Percentiles rank a stretch among this genome's conserved stretches.
Conservation (phyloP, 495 filamentous ascomycete genomes). For the Daldinia concentrica region DNA sequence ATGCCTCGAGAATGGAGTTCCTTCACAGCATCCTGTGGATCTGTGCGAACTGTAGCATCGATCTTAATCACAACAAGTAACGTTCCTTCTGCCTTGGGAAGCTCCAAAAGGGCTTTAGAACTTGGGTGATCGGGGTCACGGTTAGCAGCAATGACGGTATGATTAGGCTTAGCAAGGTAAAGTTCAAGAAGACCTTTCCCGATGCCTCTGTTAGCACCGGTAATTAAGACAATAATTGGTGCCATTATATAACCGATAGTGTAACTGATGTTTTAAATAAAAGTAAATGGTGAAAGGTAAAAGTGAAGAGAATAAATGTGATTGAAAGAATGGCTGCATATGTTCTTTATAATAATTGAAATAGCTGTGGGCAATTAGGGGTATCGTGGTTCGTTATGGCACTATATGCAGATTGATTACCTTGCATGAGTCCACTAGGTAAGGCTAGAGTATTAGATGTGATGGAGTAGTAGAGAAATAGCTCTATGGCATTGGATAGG, state of each 20-base stretch:
- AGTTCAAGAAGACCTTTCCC: conserved; percentile 32
- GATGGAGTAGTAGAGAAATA: too few relatives aligned
- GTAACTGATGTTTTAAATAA: too few relatives aligned
- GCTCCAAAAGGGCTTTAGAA: conserved; percentile 14
- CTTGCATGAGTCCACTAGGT: not conserved
- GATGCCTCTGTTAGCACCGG: conserved; percentile 33
- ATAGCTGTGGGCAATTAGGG: not conserved
- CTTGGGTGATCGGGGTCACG: conserved; percentile 25
- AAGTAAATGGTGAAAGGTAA: not conserved
- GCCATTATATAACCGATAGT: not conserved
- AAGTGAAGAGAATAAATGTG: not conserved
- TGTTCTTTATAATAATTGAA: not conserved
- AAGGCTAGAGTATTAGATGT: not conserved
- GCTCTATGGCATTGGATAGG: too few relatives aligned
- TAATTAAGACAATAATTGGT: conserved; percentile 28
- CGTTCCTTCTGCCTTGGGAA: conserved; percentile 26
- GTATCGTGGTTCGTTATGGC: not conserved
- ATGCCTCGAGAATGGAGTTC: conserved; percentile 11
- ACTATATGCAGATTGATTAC: conserved; percentile 4
- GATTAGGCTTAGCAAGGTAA: conserved; percentile 30
- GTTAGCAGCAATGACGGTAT: conserved; percentile 35
- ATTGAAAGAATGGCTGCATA: not conserved
- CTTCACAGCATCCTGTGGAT: conserved; percentile 12
- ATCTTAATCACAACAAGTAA: conserved; percentile 24
- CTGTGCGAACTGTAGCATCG: conserved; percentile 11